These are phyloP conservation scores for Rhexocercosporidium sp. DNA, from an alignment of 2,329 filamentous ascomycete genomes.

Conservation along the genomic window DNA sequence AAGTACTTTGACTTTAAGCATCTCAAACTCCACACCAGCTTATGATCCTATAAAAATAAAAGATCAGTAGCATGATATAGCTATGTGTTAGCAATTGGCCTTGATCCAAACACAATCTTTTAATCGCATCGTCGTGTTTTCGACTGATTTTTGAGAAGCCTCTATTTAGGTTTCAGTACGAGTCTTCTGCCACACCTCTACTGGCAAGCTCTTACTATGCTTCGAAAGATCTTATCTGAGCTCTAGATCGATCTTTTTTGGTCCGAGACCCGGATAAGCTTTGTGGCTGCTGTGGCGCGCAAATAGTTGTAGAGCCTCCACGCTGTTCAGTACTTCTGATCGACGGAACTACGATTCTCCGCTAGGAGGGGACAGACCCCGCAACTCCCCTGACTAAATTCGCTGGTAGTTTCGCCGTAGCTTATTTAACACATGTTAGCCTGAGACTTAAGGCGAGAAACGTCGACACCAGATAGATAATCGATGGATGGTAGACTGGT, in stretches of 20 bases:
- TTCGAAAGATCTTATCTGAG: slow-evolving; percentile 1
- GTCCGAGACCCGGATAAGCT: slow-evolving; percentile 10
- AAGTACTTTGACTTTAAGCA: slow-evolving; percentile 11
- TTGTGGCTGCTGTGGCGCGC: slow-evolving; percentile 3
- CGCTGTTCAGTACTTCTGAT: background rate
- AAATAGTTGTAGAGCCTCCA: background rate
- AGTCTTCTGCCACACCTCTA: slow-evolving; percentile 4
- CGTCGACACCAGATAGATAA: background rate
- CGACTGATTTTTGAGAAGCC: background rate
- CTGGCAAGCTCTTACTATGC: slow-evolving; percentile 3
- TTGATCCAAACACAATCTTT: too few relatives aligned
- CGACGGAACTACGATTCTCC: background rate
- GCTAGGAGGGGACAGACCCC: background rate
- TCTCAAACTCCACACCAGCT: background rate
- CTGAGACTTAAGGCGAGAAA: slow-evolving; percentile 1
- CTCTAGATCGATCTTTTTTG: slow-evolving; percentile 6
- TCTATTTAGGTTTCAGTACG: background rate
- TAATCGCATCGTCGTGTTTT: too few relatives aligned
- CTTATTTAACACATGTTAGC: background rate
- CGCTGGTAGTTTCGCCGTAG: background rate
- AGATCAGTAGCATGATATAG: too few relatives aligned
- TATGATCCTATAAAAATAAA: background rate
- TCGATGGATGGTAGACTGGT: background rate
- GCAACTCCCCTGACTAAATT: background rate
- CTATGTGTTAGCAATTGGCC: too few relatives aligned